Base-by-base conservation (phyloP, 2,329 filamentous ascomycete genomes). In the Phyllosticta citrichinensis region DNA sequence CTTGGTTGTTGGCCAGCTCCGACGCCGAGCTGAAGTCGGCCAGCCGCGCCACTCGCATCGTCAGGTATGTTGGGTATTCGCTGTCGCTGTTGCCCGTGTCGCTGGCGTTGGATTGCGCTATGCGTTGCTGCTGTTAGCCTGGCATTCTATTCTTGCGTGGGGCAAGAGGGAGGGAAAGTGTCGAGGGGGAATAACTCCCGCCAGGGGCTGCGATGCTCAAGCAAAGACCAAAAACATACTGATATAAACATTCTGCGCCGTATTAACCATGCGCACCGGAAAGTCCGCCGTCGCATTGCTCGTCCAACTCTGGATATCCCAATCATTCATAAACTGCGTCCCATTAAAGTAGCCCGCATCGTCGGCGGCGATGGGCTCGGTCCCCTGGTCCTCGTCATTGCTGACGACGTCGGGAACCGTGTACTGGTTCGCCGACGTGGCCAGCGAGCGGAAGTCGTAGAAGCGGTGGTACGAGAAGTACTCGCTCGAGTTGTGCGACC, bases 401-500 rank as follows among this genome's bases (percentile, higher is more conserved):
- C 68, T 68, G 52, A 71, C 62, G 25, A 67, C 56, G 35, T 69
- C 68, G 10, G 71, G 68, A 3, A 66, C 64, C 57, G 62, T 64
- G 55, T 68, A 68, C 53, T 71, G 69, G 61, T 47, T 55, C 65
- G 67, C 17, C 63, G 65, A 58, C n/a, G 73, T 65, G 19, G 71
- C 67, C 8, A 80, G 69, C 50, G 73, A 69, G 25, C 79, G 77
- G 64, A 81, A 81, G 68, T 81, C 79, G 71, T 75, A 81, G 67
- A 81, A 77, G 57, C 74, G 75, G 71, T 81, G 77, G 68, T 80
- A 74, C 55, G 77, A 74, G 65, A 81, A 81, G 68, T 79, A 80
- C 6, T 73, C 51, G 33, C 51, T 52, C 2, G 51, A 56, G 14
- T 53, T 54, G 47, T 33, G n/a, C 24, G 22, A 30, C 11, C 75